Percentiles rank a stretch among this genome's conserved stretches.
Evolutionary conservation across 2,329 filamentous ascomycete species (phyloP).

Genomic region (Xenoacremonium recifei): DNA sequence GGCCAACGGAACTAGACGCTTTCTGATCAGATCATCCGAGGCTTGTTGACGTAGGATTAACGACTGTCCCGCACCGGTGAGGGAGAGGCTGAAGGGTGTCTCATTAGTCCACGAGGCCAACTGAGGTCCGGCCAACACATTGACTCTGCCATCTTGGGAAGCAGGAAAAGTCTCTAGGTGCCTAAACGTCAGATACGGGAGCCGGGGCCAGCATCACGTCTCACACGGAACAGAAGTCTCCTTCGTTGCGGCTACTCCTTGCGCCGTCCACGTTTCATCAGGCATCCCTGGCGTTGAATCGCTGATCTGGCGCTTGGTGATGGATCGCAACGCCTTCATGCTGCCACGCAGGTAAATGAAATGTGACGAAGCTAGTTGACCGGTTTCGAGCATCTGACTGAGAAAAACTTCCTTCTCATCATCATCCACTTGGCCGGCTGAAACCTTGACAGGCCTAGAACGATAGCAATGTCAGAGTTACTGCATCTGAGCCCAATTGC

Average conservation of each 20-base stretch:
- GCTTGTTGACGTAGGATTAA: constrained; percentile 17
- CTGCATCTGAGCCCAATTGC: constrained; percentile 8
- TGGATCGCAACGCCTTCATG: constrained; percentile 10
- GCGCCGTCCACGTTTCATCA: constrained; percentile 15
- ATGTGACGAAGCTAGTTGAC: constrained; percentile 11
- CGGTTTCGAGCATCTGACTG: constrained; percentile 1
- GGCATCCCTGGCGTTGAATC: constrained; percentile 18
- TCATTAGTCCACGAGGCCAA: constrained; percentile 16
- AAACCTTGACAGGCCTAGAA: background rate
- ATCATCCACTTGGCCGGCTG: background rate
- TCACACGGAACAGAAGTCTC: constrained; percentile 5
- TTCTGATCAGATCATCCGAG: constrained; percentile 15
- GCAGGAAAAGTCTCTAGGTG: background rate
- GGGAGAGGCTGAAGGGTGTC: constrained; percentile 16
- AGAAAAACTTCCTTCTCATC: background rate
- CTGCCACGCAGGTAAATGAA: constrained; percentile 11
- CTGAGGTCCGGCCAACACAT: constrained; percentile 5
- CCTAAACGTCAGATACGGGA: constrained; percentile 13
- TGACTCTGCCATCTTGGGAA: background rate
- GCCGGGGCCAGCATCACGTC: constrained; percentile 3
- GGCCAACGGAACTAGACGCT: constrained; percentile 2
- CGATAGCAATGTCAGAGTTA: background rate
- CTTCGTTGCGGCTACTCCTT: constrained; percentile 3
- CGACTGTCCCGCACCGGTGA: constrained; percentile 25
- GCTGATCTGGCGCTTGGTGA: constrained; percentile 16